Evolutionary conservation across 306 rosid species (phyloP), one percentile per base, ranked within the genome.

Genomic region (Castanea sativa): DNA sequence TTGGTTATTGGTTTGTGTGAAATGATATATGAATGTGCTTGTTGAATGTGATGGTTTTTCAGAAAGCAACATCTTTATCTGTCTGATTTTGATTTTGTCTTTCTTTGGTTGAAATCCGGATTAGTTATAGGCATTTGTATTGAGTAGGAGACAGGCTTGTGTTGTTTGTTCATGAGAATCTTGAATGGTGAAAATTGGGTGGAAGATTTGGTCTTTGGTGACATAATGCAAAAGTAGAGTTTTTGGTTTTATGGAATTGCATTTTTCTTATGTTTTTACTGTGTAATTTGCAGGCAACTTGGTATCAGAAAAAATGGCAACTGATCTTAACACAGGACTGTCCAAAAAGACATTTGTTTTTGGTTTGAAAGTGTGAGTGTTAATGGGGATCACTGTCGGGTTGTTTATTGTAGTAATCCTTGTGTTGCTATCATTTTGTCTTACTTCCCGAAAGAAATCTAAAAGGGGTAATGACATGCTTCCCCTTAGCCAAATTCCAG

Each of bases 331-430:
- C n/a, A n/a, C n/a, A n/a, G n/a, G n/a, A 38, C 83, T 94, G 76
- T 91, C 94, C 55, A 87, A 82, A 84, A 82, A 90, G 86, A 94
- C 97, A 9, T 84, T 83, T 84, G 83, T 92, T 83, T 88, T 94
- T 23, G 98, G 97, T 74, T 77, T 94, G 81, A 79, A 86, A 80
- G 91, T 87, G 16, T 94, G 98, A 97, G 96, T 82, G 33, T 73
- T 94, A 84, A 89, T 92, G 76, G 98, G 94, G 78, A 74, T 90
- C 76, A 33, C 83, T 30, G 97, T 94, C 35, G 94, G 91, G 27
- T 68, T 91, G 81, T 86, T 91, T 82, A 92, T 94, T 61, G 75
- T 92, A 71, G 70, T 89, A 45, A 88, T 94, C 83, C 97, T 94
- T 27, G 78, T 84, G 55, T 86, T 91, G 75, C 56, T 94, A 80